phyloP scores from a whole-genome alignment of 139 green algal genomes.

The Chlorella sorokiniana region DNA sequence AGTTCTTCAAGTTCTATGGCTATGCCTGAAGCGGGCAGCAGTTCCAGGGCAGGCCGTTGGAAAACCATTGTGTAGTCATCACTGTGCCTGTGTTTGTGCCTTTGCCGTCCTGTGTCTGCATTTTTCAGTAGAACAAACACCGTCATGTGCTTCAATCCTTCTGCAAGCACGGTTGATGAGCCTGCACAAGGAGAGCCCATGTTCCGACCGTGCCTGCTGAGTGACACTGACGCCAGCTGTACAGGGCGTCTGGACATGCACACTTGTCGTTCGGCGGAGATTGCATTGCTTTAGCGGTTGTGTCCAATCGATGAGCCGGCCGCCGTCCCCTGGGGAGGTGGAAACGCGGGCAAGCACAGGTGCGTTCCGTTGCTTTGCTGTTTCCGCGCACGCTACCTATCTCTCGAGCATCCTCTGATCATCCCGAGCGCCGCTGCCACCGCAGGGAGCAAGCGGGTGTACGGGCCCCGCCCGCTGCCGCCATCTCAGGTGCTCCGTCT shows the following conservation, averaged over 20 bases:
- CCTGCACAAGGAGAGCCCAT: no score
- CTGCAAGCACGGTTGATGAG: no score
- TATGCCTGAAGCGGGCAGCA: no score
- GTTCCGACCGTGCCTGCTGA: no score
- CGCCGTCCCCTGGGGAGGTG: neutral
- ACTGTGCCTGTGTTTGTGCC: neutral
- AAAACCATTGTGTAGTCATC: neutral
- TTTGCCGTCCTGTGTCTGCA: neutral
- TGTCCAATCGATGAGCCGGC: neutral
- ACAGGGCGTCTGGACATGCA: no score
- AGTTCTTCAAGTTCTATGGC: slow-evolving; percentile 6
- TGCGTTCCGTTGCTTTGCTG: neutral
- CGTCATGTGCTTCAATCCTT: no score
- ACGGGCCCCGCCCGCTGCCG: neutral
- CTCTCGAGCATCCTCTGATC: neutral
- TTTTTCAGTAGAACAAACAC: no score
- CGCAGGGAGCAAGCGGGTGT: slow-evolving; percentile 3
- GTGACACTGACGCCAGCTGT: no score
- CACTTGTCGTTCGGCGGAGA: neutral
- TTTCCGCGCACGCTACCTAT: neutral
- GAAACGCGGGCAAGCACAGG: slow-evolving; percentile 2
- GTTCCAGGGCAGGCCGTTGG: neutral
- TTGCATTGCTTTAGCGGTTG: neutral
- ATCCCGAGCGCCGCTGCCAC: neutral
- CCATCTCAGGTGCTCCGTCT: neutral